Conservation (phyloP, 352 stramenopile genomes). For the Elongisporangium senticosum region DNA sequence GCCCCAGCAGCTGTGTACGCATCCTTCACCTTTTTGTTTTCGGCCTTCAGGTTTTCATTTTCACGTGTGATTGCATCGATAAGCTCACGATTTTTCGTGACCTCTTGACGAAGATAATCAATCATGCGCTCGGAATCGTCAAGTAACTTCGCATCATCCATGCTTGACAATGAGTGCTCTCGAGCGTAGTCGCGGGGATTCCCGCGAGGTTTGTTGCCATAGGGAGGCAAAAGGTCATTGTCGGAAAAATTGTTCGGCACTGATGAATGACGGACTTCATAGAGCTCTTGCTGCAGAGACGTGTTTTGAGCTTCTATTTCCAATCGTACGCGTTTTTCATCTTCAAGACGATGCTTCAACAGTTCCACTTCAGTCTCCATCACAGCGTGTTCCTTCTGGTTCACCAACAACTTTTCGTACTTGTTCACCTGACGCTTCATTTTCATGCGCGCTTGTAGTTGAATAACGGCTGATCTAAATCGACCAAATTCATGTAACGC, state of each 20-base stretch:
- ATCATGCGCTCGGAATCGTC: constrained; percentile 85
- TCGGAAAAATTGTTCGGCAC: constrained; percentile 33
- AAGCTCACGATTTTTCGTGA: constrained; percentile 68
- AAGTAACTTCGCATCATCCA: constrained; percentile 62
- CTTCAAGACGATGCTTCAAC: constrained; percentile 69
- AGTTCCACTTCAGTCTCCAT: constrained; percentile 77
- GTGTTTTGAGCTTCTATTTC: constrained; percentile 74
- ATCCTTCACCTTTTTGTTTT: constrained; percentile 90
- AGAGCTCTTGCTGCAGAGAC: constrained; percentile 64
- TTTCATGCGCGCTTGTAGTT: constrained; percentile 63
- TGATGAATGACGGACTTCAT: constrained; percentile 50
- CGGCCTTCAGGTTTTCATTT: constrained; percentile 78
- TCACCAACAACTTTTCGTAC: constrained; percentile 48
- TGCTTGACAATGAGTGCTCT: constrained; percentile 14
- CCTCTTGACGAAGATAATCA: constrained; percentile 74
- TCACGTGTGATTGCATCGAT: constrained; percentile 60
- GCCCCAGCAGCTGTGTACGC: constrained; percentile 89
- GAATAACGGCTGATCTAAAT: constrained; percentile 65
- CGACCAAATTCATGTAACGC: constrained; percentile 41
- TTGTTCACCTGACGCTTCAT: constrained; percentile 77
- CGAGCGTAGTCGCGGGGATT: constrained; percentile 2
- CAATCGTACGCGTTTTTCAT: constrained; percentile 65
- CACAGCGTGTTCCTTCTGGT: constrained; percentile 57
- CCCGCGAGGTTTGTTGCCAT: constrained; percentile 4
- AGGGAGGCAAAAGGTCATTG: constrained; percentile 26